Conservation (phyloP, 345 rosid species). For the Leavenworthia alabamica region DNA sequence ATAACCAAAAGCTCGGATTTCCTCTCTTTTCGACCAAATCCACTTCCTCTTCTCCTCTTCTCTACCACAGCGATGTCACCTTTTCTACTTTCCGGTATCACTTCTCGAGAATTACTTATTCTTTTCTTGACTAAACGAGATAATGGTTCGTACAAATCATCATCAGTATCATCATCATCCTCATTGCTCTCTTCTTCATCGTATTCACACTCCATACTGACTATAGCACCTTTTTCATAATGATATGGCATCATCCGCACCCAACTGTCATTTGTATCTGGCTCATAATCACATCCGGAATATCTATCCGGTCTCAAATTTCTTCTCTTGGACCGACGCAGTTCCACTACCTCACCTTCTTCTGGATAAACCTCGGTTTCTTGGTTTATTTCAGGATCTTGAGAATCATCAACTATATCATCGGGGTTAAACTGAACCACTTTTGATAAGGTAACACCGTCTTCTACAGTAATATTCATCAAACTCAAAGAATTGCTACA, state of each 20-base stretch:
- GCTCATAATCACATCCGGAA: constrained; percentile 13
- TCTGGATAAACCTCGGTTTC: constrained; percentile 16
- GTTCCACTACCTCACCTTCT: constrained; percentile 36
- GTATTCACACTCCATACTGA: constrained; percentile 33
- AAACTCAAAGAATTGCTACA: constrained; percentile 25
- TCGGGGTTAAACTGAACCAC: constrained; percentile 36
- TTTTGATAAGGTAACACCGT: constrained; percentile 39
- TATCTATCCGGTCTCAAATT: constrained; percentile 16
- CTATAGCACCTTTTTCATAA: neutral
- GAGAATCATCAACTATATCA: constrained; percentile 22
- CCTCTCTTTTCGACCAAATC: constrained; percentile 15
- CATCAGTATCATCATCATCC: neutral
- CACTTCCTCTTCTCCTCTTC: constrained; percentile 21
- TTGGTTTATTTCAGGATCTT: constrained; percentile 17
- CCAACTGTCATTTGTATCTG: constrained; percentile 10
- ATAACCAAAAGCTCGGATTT: constrained; percentile 41
- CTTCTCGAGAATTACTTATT: neutral
- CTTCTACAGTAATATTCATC: constrained; percentile 49
- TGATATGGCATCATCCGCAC: constrained; percentile 27
- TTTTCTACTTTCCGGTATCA: neutral
- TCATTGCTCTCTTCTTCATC: constrained; percentile 1
- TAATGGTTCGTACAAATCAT: constrained; percentile 43
- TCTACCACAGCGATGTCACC: neutral
- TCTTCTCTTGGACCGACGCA: constrained; percentile 44
- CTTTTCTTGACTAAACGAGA: constrained; percentile 33